Conservation (phyloP, 768 basidiomycete genomes). For the Gymnopilus dilepis region DNA sequence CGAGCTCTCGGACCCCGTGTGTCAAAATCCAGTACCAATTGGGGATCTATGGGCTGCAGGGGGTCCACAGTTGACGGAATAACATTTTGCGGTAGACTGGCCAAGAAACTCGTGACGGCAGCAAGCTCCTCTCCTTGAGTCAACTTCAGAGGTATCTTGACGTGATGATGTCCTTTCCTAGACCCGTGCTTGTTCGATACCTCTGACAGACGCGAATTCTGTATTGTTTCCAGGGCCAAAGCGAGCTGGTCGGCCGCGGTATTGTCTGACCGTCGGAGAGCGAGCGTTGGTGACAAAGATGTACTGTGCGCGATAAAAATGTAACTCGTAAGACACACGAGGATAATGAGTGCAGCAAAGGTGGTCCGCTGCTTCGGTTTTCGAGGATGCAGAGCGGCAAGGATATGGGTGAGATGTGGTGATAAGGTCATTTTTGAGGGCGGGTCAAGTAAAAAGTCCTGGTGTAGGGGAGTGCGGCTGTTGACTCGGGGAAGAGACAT, state of each 20-base stretch:
- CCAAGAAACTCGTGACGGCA: conserved; percentile 74
- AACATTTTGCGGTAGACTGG: conserved; percentile 75
- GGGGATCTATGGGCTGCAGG: conserved; percentile 69
- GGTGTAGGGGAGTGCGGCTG: conserved; percentile 40
- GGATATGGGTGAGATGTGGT: conserved; percentile 30
- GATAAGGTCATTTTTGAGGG: conserved; percentile 22
- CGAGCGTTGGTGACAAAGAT: conserved; percentile 43
- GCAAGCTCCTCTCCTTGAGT: conserved; percentile 68
- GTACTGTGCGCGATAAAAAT: conserved; percentile 56
- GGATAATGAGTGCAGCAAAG: conserved; percentile 56
- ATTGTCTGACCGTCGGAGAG: conserved; percentile 36
- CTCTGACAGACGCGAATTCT: conserved; percentile 37
- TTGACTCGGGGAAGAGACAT: conserved; percentile 36
- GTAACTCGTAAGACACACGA: conserved; percentile 58
- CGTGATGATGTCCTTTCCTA: conserved; percentile 29
- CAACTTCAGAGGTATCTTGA: conserved; percentile 48
- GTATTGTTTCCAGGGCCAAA: conserved; percentile 39
- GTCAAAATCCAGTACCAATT: conserved; percentile 85
- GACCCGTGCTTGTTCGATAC: conserved; percentile 25
- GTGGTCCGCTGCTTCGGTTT: conserved; percentile 60
- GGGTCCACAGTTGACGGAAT: conserved; percentile 74
- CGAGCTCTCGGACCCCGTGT: conserved; percentile 64
- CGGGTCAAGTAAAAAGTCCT: conserved; percentile 9
- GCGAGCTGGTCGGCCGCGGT: conserved; percentile 39
- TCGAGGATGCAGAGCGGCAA: conserved; percentile 43